These are phyloP conservation scores for Triticum turgidum DNA, from an alignment of 176 grass and related monocot genomes.

Conservation along the genomic window DNA sequence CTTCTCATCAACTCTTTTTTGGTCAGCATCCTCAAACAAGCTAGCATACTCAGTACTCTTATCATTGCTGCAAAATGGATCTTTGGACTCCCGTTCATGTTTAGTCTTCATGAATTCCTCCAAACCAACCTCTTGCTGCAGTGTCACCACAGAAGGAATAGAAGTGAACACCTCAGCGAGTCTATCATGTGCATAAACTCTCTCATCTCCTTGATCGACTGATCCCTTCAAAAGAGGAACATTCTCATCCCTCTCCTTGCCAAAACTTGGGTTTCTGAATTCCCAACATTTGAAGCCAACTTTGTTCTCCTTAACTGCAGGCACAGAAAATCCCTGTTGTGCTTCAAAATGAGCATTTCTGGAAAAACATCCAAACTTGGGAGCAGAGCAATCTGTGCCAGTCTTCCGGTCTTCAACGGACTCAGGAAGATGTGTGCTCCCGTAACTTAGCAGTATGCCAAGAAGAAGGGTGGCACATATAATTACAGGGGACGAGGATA, in stretches of 20 bases:
- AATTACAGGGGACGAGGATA: constrained; percentile 59
- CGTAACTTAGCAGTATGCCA: constrained; percentile 50
- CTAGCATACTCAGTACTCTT: background rate
- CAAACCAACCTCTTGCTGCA: background rate
- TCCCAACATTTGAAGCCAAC: background rate
- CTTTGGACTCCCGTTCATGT: constrained; percentile 18
- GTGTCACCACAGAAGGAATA: background rate
- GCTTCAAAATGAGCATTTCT: constrained; percentile 26
- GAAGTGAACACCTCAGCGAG: background rate
- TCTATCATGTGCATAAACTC: constrained; percentile 8
- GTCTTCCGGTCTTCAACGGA: constrained; percentile 13
- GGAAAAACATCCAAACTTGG: constrained; percentile 21
- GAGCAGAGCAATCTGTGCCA: constrained; percentile 5
- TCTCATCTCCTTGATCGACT: constrained; percentile 8
- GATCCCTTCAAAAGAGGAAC: constrained; percentile 34
- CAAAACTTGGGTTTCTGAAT: constrained; percentile 19
- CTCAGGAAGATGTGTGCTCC: constrained; percentile 44
- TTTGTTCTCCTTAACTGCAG: constrained; percentile 16
- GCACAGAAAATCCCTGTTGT: constrained; percentile 6
- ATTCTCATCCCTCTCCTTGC: constrained; percentile 27
- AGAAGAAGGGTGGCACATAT: constrained; percentile 72
- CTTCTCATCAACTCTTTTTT: constrained; percentile 6
- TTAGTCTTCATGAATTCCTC: constrained; percentile 16
- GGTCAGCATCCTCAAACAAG: constrained; percentile 10
- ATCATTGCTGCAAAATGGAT: constrained; percentile 27